A percentile compares a stretch with the other conserved stretches of the same genome.
phyloP scores from a whole-genome alignment of 2,329 filamentous ascomycete species.

The Xylariales sp. region DNA sequence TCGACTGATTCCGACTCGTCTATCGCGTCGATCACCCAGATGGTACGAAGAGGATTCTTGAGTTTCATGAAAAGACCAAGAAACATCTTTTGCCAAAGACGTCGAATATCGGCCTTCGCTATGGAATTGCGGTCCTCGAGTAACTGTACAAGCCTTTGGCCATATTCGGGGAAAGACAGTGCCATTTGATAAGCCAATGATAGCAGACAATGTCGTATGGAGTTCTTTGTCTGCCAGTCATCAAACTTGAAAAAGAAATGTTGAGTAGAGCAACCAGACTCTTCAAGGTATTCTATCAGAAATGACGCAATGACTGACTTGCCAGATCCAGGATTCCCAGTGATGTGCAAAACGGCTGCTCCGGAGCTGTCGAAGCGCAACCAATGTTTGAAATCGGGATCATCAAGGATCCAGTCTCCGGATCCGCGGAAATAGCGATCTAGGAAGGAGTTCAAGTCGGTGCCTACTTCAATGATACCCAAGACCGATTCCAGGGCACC shows the following conservation, averaged over 20 bases:
- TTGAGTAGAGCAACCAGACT: constrained; percentile 1
- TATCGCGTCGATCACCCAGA: constrained; percentile 10
- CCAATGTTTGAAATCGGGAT: not conserved
- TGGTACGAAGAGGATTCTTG: too few relatives aligned
- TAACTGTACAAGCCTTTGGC: constrained; percentile 1
- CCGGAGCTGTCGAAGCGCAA: not conserved
- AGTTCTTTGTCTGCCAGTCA: constrained; percentile 10
- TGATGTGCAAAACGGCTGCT: not conserved
- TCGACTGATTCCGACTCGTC: constrained; percentile 10
- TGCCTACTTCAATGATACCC: not conserved
- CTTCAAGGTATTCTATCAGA: constrained; percentile 11
- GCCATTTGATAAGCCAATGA: constrained; percentile 14
- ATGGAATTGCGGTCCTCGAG: constrained; percentile 3
- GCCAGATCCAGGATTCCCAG: constrained; percentile 10
- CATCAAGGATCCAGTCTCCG: not conserved
- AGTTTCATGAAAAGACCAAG: not conserved
- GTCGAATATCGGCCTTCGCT: constrained; percentile 1
- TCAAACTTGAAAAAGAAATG: constrained; percentile 14
- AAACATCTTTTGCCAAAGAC: not conserved
- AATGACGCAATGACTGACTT: constrained; percentile 12
- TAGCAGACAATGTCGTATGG: constrained; percentile 11
- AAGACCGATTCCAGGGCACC: not conserved
- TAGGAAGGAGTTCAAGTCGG: not conserved
- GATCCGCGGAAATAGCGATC: not conserved
- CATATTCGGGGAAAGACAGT: not conserved